These are phyloP conservation scores for Dendrostoma leiphaemia DNA, from an alignment of 2,329 filamentous ascomycete genomes.

Conservation along the genomic window DNA sequence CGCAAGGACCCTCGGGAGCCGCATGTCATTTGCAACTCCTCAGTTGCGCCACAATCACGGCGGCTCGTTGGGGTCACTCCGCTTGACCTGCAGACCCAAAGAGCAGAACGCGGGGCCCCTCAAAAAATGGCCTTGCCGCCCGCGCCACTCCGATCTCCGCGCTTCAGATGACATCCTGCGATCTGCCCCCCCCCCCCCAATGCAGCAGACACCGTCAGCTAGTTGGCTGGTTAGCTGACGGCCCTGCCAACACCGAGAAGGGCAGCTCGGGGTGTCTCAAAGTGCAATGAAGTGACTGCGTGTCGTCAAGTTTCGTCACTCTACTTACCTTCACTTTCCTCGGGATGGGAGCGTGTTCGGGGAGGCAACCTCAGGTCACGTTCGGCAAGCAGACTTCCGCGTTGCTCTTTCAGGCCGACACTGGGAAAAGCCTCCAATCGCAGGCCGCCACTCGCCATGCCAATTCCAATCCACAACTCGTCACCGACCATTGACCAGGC, in stretches of 20 bases:
- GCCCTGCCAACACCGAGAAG: not conserved
- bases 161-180: not conserved
- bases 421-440: conserved; percentile 13
- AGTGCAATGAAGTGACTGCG: not conserved
- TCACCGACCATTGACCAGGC: not conserved
- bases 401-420: conserved; percentile 2
- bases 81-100: not conserved
- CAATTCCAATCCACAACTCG: not conserved
- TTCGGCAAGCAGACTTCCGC: conserved; percentile 9
- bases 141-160: not conserved
- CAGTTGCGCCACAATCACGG: not conserved
- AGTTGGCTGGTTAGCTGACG: too few relatives aligned
- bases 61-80: too few relatives aligned
- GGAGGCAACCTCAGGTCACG: not conserved
- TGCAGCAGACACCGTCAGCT: not conserved
- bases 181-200: too few relatives aligned
- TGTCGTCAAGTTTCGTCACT: not conserved
- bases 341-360: not conserved
- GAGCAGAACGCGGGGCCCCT: not conserved
- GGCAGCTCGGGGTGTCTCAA: conserved; percentile 9
- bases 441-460: not conserved
- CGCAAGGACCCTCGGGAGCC: not conserved
- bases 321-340: not conserved
- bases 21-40: not conserved
- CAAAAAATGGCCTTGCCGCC: not conserved